Evolutionary conservation across 352 stramenopile species (phyloP).

Genomic region (Elongisporangium undulatum): DNA sequence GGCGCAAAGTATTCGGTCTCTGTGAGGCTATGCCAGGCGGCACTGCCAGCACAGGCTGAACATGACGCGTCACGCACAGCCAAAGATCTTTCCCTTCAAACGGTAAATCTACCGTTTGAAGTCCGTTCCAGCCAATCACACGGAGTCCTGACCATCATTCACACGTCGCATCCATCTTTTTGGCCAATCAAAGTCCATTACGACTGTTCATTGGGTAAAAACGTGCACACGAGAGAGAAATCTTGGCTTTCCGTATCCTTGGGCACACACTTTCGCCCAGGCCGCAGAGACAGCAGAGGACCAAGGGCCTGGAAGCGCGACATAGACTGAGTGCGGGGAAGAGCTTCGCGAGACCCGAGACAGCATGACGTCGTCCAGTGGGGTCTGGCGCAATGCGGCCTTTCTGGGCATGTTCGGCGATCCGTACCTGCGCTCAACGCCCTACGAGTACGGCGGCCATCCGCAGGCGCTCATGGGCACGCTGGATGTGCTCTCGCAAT

Average conservation of each 20-base stretch:
- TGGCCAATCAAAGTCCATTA: neutral
- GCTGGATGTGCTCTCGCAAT: conserved; percentile 29
- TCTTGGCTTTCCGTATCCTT: neutral
- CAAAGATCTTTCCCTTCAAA: neutral
- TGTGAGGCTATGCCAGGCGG: too few species aligned
- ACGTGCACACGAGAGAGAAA: neutral
- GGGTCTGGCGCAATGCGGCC: conserved; percentile 55
- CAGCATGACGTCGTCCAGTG: conserved; percentile 12
- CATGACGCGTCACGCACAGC: too few species aligned
- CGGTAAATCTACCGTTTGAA: neutral
- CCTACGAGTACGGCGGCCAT: conserved; percentile 71
- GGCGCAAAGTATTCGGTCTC: too few species aligned
- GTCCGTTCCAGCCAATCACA: too few species aligned
- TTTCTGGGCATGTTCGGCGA: conserved; percentile 80
- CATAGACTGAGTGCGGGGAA: neutral
- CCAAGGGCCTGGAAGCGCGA: neutral
- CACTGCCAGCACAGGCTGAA: too few species aligned
- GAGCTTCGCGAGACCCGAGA: neutral
- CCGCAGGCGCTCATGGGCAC: conserved; percentile 54
- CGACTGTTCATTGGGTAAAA: conserved; percentile 11
- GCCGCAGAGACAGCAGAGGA: neutral
- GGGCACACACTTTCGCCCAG: neutral
- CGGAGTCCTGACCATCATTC: neutral
- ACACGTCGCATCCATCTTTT: neutral
- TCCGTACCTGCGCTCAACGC: conserved; percentile 70